Conservation (phyloP, 306 rosid species). For the Begonia masoniana region DNA sequence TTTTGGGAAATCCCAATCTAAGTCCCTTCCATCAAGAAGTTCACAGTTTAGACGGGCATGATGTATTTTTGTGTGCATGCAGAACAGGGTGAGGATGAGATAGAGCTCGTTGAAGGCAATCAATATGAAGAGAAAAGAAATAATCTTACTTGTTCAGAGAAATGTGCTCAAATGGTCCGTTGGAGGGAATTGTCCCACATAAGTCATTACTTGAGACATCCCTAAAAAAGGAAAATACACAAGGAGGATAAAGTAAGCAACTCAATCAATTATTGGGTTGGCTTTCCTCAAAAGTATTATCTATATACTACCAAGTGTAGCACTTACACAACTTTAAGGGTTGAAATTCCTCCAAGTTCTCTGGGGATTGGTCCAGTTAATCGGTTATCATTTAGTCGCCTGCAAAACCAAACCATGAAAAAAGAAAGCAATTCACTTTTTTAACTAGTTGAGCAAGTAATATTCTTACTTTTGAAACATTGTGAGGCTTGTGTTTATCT, state of each 20-base stretch:
- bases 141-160: conserved; percentile 66
- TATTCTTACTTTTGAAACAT: too few species aligned
- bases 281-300: too few species aligned
- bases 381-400: conserved; percentile 75
- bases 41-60: too few species aligned
- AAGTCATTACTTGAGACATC: conserved; percentile 82
- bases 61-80: too few species aligned
- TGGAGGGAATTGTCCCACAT: conserved; percentile 86
- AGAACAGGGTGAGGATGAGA: not conserved
- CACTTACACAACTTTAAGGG: conserved; percentile 96
- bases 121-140: not conserved
- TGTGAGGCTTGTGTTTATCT: too few species aligned
- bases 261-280: too few species aligned
- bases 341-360: conserved; percentile 50
- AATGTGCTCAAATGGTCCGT: conserved; percentile 85
- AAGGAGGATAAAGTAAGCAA: too few species aligned
- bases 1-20: too few species aligned
- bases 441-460: too few species aligned
- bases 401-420: conserved; percentile 21
- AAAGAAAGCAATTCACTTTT: conserved; percentile 4
- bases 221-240: conserved; percentile 13
- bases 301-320: not conserved
- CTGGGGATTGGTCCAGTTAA: conserved; percentile 76
- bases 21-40: too few species aligned
- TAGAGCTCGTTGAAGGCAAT: not conserved